These are phyloP conservation scores for Microsporum ferrugineum DNA, from an alignment of 2,329 filamentous ascomycete species.

Conservation along the genomic window DNA sequence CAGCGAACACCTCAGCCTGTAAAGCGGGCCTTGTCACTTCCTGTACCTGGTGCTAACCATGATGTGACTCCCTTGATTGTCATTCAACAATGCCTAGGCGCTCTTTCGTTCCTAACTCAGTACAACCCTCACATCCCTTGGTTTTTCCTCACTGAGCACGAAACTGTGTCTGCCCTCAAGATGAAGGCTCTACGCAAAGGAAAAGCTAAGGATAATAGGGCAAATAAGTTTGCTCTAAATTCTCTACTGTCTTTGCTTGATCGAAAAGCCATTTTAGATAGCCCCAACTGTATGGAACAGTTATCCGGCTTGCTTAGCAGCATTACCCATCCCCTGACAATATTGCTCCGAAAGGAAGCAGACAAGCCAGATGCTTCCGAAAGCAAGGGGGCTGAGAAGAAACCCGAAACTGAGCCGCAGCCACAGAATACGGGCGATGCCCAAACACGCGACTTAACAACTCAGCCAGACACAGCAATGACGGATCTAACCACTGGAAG, in stretches of 20 bases:
- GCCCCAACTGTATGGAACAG: conserved; percentile 90
- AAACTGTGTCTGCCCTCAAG: conserved; percentile 67
- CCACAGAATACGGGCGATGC: conserved; percentile 16
- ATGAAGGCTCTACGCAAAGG: conserved; percentile 67
- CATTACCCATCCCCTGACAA: conserved; percentile 75
- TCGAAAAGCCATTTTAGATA: conserved; percentile 92
- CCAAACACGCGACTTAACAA: conserved; percentile 17
- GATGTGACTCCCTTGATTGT: conserved; percentile 91
- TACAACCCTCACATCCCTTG: conserved; percentile 79
- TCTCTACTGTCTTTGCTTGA: conserved; percentile 78
- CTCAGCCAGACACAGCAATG: conserved; percentile 30
- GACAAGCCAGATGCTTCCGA: conserved; percentile 47
- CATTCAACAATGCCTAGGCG: conserved; percentile 84
- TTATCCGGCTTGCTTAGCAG: conserved; percentile 76
- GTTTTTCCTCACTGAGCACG: conserved; percentile 91
- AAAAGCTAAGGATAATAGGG: conserved; percentile 74
- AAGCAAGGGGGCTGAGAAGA: conserved; percentile 30
- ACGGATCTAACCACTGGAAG: conserved; percentile 23
- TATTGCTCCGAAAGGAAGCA: conserved; percentile 70
- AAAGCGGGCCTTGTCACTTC: conserved; percentile 62
- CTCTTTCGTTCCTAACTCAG: conserved; percentile 70
- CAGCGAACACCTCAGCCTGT: conserved; percentile 72
- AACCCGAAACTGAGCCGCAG: conserved; percentile 24
- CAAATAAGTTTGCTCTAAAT: conserved; percentile 83
- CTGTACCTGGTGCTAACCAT: conserved; percentile 50